phyloP scores from a whole-genome alignment of 352 stramenopile species.

The Thraustotheca clavata region DNA sequence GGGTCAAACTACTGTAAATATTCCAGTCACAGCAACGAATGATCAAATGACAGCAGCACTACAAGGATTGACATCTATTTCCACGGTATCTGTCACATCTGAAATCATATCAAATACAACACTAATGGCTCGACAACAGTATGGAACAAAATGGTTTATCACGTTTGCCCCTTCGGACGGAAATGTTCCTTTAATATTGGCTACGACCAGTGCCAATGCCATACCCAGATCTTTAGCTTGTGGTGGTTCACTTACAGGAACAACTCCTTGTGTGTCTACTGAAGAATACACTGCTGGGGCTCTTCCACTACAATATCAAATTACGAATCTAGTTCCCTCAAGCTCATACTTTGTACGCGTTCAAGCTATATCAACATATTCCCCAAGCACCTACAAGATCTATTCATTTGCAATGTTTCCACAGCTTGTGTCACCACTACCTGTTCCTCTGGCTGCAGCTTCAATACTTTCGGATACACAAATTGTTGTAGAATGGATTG shows the following conservation, averaged over 20 bases:
- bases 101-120: conserved; percentile 24
- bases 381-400: background rate
- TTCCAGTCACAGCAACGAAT: conserved; percentile 36
- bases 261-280: conserved; percentile 41
- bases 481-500: conserved; percentile 67
- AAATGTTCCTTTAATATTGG: conserved; percentile 26
- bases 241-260: conserved; percentile 46
- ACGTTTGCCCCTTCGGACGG: conserved; percentile 33
- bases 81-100: conserved; percentile 38
- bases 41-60: conserved; percentile 42
- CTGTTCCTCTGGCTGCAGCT: background rate
- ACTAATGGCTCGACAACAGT: conserved; percentile 33
- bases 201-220: conserved; percentile 29
- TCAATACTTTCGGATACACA: conserved; percentile 13
- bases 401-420: conserved; percentile 3
- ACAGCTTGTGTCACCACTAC: background rate
- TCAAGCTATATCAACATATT: background rate
- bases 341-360: conserved; percentile 14
- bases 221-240: conserved; percentile 34
- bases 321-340: background rate
- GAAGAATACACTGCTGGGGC: conserved; percentile 32
- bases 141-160: conserved; percentile 59
- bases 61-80: conserved; percentile 55
- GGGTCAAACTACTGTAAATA: conserved; percentile 40
- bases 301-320: conserved; percentile 23